Evolutionary conservation across 2,329 filamentous ascomycete genomes (phyloP), one percentile per base, ranked within the genome.

Genomic region (Trichoderma asperellum): DNA sequence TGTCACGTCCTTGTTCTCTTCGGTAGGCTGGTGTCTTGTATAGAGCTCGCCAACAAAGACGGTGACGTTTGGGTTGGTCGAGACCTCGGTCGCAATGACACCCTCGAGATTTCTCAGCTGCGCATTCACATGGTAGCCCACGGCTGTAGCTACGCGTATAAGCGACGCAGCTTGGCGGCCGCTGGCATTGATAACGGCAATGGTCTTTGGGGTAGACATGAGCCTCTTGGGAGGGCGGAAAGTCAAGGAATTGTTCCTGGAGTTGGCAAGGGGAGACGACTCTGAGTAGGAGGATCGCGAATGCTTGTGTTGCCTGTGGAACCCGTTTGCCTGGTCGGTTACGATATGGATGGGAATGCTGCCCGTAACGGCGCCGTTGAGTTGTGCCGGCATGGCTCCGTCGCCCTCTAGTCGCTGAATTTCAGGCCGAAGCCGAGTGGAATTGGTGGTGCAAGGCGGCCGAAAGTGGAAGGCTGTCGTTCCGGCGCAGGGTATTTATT

Each of bases 151-250:
- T 77, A 97, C 94, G 74, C 96, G 92, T 75, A 97, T 96, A 76
- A 99, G 89, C 70, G 94, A 97, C 70, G 95, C 95, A 73, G 95
- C 94, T 85, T 99, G 96, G 75, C 96, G 92, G 77, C 96, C 96
- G 79, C 93, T 95, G 78, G 93, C 93, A 82, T 98, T 98, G 83
- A 98, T 94, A 77, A 97, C 91, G 78, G 94, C 95, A 76, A 97
- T 93, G 68, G 92, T 96, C 83, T 94, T 96, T 56, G 87, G 86
- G 35, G 83, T 82, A 70, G 85, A 84, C 81, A 87, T 88, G 73
- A 86, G 81, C 73, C 87, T 83, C 79, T 89, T 89, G 58, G 85
- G 79, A 18, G 87, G 87, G 24, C 87, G 86, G 74, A 88, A 88
- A n/a, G 83, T 88, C 70, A 88, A 74, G 27, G 87, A 89, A 73